Conservation (phyloP, 306 rosid genomes). For the Coriaria nepalensis region DNA sequence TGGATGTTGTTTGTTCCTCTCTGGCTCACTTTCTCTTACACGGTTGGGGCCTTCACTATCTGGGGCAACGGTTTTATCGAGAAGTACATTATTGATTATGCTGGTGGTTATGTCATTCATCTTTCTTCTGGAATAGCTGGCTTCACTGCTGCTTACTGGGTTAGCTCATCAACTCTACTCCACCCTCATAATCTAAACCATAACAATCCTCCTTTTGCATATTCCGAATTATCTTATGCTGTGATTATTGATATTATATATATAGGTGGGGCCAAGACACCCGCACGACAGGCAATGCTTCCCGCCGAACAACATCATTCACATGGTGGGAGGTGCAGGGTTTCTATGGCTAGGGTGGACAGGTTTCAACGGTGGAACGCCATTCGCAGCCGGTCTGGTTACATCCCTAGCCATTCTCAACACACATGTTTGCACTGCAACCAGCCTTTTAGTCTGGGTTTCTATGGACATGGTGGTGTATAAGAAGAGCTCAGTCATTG, state of each 20-base stretch:
- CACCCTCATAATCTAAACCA: too few species aligned
- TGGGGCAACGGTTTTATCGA: conserved; percentile 50
- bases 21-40: conserved; percentile 54
- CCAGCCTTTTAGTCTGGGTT: conserved; percentile 65
- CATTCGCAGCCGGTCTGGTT: conserved; percentile 31
- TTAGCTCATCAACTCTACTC: conserved; percentile 18
- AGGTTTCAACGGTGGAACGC: conserved; percentile 75
- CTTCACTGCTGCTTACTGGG: conserved; percentile 75
- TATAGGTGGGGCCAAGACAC: conserved; percentile 65
- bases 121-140: conserved; percentile 72
- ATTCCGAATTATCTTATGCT: background rate
- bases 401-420: conserved; percentile 49
- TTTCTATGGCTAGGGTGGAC: conserved; percentile 77
- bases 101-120: conserved; percentile 68
- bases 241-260: background rate
- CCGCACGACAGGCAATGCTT: conserved; percentile 47
- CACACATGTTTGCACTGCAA: conserved; percentile 62
- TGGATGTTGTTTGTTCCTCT: conserved; percentile 75
- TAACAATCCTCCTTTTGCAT: conserved; percentile 1
- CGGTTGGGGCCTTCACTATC: conserved; percentile 50
- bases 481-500: conserved; percentile 49
- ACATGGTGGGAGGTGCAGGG: conserved; percentile 67
- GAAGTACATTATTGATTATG: conserved; percentile 34
- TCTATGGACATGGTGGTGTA: conserved; percentile 48
- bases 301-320: conserved; percentile 67